These are phyloP conservation scores for Nicotiana rustica DNA, from an alignment of 305 asterid genomes.

Conservation along the genomic window DNA sequence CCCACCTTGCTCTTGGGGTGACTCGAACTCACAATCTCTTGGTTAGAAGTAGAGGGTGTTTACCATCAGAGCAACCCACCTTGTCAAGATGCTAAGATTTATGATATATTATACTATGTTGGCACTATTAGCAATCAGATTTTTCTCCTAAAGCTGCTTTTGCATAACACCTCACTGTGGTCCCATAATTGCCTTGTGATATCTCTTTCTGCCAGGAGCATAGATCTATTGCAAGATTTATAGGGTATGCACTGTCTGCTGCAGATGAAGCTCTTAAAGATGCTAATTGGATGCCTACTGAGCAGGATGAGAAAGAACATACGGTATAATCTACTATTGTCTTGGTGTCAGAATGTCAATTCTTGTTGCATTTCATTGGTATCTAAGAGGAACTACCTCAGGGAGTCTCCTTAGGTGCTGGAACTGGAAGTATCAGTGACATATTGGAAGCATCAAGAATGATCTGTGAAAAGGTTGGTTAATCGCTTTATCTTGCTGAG, in stretches of 20 bases:
- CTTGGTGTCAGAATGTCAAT: slow-evolving; percentile 14
- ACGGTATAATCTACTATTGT: slow-evolving; percentile 63
- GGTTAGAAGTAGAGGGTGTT: no score
- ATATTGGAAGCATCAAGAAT: slow-evolving; percentile 88
- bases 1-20: no score
- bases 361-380: slow-evolving; percentile 33
- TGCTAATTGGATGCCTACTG: slow-evolving; percentile 86
- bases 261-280: slow-evolving; percentile 95
- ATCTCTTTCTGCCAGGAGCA: slow-evolving; percentile 63
- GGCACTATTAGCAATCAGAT: not conserved
- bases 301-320: slow-evolving; percentile 82
- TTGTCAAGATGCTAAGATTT: not conserved
- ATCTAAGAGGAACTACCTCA: slow-evolving; percentile 53
- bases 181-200: slow-evolving; percentile 4
- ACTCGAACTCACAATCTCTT: no score
- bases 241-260: slow-evolving; percentile 94
- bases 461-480: slow-evolving; percentile 84
- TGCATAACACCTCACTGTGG: not conserved
- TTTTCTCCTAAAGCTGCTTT: not conserved
- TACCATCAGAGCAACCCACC: no score
- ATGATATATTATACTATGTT: not conserved
- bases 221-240: slow-evolving; percentile 89
- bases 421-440: slow-evolving; percentile 93
- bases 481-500: slow-evolving; percentile 6
- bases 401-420: slow-evolving; percentile 99